A percentile compares a stretch with the other conserved stretches of the same genome.
These are phyloP conservation scores for Fomitopsis serialis DNA, from an alignment of 768 basidiomycete species.

Conservation along the genomic window DNA sequence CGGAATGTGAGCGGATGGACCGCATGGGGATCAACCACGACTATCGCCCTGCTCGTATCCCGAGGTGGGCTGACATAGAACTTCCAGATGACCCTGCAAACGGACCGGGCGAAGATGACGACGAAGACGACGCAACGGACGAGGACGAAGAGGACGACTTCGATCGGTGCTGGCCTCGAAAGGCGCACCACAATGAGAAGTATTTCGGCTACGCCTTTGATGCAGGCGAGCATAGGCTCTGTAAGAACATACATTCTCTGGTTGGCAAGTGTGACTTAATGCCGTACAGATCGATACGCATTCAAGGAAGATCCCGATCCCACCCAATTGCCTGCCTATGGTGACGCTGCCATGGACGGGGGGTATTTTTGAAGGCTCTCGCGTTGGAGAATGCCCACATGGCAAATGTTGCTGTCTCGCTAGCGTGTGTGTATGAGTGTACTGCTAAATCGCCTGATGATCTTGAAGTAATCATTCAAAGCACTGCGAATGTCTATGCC, in stretches of 20 bases:
- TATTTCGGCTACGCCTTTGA: slow-evolving; percentile 33
- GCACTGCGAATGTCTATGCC: no score
- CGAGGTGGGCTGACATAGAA: slow-evolving; percentile 9
- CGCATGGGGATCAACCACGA: slow-evolving; percentile 18
- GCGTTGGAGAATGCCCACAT: no score
- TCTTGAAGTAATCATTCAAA: no score
- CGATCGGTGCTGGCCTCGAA: slow-evolving; percentile 28
- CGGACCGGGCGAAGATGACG: neutral
- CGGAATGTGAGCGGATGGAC: slow-evolving; percentile 27
- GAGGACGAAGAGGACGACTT: slow-evolving; percentile 20
- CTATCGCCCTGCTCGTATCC: slow-evolving; percentile 19
- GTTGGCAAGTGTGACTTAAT: neutral
- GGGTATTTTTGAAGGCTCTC: no score
- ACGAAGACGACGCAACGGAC: slow-evolving; percentile 1
- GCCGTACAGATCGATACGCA: neutral
- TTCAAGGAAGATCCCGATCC: slow-evolving; percentile 3
- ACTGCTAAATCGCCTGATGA: no score
- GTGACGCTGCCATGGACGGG: neutral
- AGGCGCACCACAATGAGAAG: slow-evolving; percentile 20
- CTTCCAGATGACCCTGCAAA: neutral
- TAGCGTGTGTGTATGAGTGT: no score
- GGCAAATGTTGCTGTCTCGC: no score
- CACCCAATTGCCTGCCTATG: neutral
- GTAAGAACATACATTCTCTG: slow-evolving; percentile 18
- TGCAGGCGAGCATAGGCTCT: slow-evolving; percentile 29